Conservation (phyloP, 768 basidiomycete species). For the Podaxis sp. region DNA sequence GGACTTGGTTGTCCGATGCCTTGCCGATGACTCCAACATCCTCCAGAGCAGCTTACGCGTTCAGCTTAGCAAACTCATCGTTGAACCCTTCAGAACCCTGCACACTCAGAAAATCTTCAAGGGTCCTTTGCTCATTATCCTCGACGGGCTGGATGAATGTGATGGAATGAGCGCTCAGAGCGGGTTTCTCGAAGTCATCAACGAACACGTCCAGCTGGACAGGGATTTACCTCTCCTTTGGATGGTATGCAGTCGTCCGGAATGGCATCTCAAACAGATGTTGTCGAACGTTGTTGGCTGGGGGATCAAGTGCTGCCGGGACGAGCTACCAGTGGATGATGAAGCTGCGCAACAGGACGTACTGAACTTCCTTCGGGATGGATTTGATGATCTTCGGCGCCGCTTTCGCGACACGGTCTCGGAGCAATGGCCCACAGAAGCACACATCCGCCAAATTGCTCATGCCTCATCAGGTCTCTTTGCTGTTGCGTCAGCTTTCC, state of each 20-base stretch:
- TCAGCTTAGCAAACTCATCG: conserved; percentile 7
- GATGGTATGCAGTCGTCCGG: neutral
- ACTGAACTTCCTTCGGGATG: neutral
- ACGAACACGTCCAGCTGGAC: neutral
- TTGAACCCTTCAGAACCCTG: neutral
- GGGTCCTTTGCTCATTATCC: neutral
- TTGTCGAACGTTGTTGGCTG: neutral
- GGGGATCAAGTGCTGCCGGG: neutral
- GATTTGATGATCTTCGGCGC: neutral
- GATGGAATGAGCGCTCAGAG: neutral
- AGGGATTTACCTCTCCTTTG: neutral
- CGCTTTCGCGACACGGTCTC: neutral
- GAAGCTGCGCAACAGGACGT: neutral
- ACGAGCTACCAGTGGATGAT: neutral
- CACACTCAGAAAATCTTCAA: neutral
- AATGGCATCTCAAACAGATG: conserved; percentile 1
- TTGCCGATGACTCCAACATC: neutral
- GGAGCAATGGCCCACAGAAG: neutral
- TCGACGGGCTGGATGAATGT: conserved; percentile 9
- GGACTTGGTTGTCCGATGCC: neutral
- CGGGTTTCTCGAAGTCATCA: neutral
- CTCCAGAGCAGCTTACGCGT: neutral
- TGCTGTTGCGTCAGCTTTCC: neutral
- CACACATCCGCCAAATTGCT: neutral
- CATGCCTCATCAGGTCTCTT: neutral